phyloP scores from a whole-genome alignment of 371 early-diverging fungal species.

The Mortierella sp. region DNA sequence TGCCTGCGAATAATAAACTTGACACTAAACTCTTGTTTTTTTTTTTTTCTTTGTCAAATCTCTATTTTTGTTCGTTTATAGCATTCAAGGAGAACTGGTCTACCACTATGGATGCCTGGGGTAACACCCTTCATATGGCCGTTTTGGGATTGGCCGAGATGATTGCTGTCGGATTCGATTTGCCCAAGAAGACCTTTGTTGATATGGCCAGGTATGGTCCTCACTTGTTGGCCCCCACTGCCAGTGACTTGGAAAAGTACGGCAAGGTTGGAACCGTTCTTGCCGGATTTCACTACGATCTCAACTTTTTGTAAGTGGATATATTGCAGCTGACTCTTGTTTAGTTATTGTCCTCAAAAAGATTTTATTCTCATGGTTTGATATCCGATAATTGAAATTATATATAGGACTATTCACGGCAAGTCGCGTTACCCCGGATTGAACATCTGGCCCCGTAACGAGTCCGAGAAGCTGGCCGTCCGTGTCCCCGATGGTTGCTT shows the following conservation, averaged over 20 bases:
- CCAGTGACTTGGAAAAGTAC: conserved; percentile 69
- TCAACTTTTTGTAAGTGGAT: conserved; percentile 69
- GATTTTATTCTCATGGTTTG: neutral
- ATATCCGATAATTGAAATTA: neutral
- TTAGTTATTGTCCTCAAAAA: no score
- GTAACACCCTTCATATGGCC: conserved; percentile 66
- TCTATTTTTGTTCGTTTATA: conserved; percentile 14
- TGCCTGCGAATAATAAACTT: neutral
- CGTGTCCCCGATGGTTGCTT: conserved; percentile 75
- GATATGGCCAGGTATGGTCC: conserved; percentile 69
- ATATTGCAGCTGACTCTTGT: neutral
- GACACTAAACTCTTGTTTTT: neutral
- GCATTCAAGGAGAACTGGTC: conserved; percentile 64
- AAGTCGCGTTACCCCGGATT: conserved; percentile 81
- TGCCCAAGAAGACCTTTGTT: conserved; percentile 64
- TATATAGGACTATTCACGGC: conserved; percentile 73
- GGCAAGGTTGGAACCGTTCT: conserved; percentile 70
- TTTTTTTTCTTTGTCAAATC: neutral
- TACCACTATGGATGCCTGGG: conserved; percentile 73
- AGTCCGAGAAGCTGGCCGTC: conserved; percentile 68
- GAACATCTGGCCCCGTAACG: conserved; percentile 75
- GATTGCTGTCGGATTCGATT: conserved; percentile 72
- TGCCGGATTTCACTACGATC: conserved; percentile 75
- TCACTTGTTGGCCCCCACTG: conserved; percentile 80
- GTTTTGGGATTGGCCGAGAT: conserved; percentile 67